Evolutionary conservation across 2,329 filamentous ascomycete species (phyloP), one percentile per base, ranked within the genome.

Genomic region (Nigrospora osmanthi): DNA sequence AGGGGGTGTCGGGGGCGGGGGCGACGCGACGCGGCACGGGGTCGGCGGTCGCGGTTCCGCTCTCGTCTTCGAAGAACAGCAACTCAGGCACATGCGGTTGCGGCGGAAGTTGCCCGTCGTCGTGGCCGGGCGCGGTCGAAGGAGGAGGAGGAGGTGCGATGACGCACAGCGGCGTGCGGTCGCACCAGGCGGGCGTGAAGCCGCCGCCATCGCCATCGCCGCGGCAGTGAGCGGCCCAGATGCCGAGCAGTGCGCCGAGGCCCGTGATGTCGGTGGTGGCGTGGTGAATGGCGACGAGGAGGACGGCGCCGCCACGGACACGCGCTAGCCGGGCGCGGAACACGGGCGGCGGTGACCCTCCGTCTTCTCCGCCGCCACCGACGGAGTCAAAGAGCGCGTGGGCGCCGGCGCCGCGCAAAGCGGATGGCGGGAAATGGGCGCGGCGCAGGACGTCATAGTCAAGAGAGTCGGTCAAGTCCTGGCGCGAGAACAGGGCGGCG

Each of bases 251-350:
- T 6, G 47, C 40, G 10, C 51, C 58, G 16, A 55, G 53, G 11
- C 59, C 59, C 1, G 58, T 59, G 38, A 61, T 58, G 23, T 61
- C 59, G 7, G 53, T 57, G 4, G 54, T 53, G 38, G 42, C 44
- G 15, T 61, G 57, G 38, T 61, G 55, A 7, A 60, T 33, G 3
- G 56, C 54, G 6, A 61, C 49, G 16, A 49, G 57, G 12, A 61
- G 44, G 4, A 60, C 36, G 33, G 49, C 47, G 1, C 58, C 57
- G 4, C 55, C 55, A 2, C 48, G 46, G n/a, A 58, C 47, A 3
- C 52, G 39, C 10, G 53, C 51, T 23, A 56, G 42, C 13, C 49
- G 50, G 14, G 53, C 55, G 9, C 50, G 51, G 35, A 60, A 57
- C 6, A 61, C 58, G 4, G 56, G 54, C 12, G 50, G 47, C 11